A percentile compares a stretch with the other conserved stretches of the same genome.
Evolutionary conservation across 441 rosid species (phyloP).

Genomic region (Populus hybrid): DNA sequence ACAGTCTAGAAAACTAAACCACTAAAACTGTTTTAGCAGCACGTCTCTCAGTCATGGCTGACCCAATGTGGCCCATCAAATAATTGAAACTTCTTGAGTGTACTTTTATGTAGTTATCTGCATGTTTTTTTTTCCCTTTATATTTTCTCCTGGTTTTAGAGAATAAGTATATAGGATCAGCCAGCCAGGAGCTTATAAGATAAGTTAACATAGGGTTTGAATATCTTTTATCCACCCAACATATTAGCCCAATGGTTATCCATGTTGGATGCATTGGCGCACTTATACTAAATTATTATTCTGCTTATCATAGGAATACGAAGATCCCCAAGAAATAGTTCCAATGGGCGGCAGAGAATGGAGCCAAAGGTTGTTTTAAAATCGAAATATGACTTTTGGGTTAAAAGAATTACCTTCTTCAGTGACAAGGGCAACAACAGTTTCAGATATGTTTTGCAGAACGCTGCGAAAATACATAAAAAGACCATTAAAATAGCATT

Average conservation of each 20-base stretch:
- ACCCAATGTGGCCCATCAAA: neutral
- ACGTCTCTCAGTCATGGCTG: neutral
- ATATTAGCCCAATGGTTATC: neutral
- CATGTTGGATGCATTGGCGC: neutral
- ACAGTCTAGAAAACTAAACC: neutral
- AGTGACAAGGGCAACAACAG: slow-evolving; percentile 70
- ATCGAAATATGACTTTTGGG: slow-evolving; percentile 10
- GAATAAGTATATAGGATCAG: neutral
- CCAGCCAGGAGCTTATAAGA: neutral
- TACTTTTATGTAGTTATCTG: neutral
- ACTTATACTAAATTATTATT: neutral
- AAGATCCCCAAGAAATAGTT: neutral
- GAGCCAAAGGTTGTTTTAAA: neutral
- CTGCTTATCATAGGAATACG: neutral
- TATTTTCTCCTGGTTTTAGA: neutral
- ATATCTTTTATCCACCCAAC: neutral
- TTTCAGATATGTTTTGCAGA: slow-evolving; percentile 64
- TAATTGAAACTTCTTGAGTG: neutral
- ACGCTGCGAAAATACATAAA: slow-evolving; percentile 49
- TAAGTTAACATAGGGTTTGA: neutral
- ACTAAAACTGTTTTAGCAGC: neutral
- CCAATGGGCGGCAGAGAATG: neutral
- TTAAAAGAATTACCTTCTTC: slow-evolving; percentile 56
- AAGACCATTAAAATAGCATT: slow-evolving; percentile 14
- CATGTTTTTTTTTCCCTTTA: neutral